Evolutionary conservation across 129 eudicot species (phyloP), one percentile per base, ranked within the genome.

Genomic region (Helianthus tuberosus): DNA sequence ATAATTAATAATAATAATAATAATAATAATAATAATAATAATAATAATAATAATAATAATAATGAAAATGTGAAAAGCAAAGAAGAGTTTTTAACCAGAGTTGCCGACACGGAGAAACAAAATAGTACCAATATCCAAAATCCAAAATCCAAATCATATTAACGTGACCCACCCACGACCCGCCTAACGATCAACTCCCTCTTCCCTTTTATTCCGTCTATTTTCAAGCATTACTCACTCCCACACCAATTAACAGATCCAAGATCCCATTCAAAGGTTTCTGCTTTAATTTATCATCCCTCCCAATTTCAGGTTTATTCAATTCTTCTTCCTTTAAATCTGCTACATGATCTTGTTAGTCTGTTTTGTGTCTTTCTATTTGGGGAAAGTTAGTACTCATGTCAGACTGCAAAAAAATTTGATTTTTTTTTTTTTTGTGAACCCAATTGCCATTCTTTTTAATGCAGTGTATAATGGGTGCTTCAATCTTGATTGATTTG

Each of bases 291-390:
- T n/a, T 75, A 6, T 41, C 72, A 14, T 48, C 39, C 59, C 60
- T 48, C 39, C 59, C 60, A 51, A 57, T 66, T 50, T 58, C 46
- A 11, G 60, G 64, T 65, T 66, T 75, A 43, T 64, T 7, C 11
- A 59, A 27, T 10, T 71, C 20, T 53, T 54, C 38, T 16, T 71
- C 53, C 16, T 71, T 29, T 3, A 12, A 8, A 14, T 50, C 66
- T 39, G 76, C 29, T 77, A 20, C 23, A 20, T 20, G 23, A 20
- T 41, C 54, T 36, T 77, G 72, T 44, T 27, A n/a, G 6, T 27
- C 55, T 63, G 64, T 17, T 55, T 68, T 57, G 35, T 78, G 77
- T 71, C 77, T 78, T 78, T 78, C 82, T 36, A 71, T 78, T 64
- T 71, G 5, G 8, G 82, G 82, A 64, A 71, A 71, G 68, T 71